Evolutionary conservation across 2,329 filamentous ascomycete species (phyloP).

Genomic region (Sclerotinia sclerotiorum): DNA sequence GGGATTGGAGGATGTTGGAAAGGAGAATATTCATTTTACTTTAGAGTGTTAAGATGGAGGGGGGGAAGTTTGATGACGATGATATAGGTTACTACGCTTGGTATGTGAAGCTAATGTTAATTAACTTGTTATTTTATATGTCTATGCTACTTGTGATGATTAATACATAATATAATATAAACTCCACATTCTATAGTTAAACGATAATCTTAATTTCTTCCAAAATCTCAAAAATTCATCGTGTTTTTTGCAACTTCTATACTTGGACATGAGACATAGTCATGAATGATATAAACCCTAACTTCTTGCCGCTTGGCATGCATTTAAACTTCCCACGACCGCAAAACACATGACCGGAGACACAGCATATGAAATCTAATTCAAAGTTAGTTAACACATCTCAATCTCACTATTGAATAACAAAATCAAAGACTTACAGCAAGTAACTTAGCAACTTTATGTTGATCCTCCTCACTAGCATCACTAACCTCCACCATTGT

Average conservation of each 20-base stretch:
- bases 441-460: slow-evolving; percentile 47
- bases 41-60: too few relatives aligned
- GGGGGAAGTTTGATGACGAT: too few relatives aligned
- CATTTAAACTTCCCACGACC: slow-evolving; percentile 42
- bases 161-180: neutral
- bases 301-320: slow-evolving; percentile 36
- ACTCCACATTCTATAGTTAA: neutral
- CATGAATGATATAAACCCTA: neutral
- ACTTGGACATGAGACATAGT: neutral
- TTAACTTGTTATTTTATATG: neutral
- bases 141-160: neutral
- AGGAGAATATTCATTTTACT: too few relatives aligned
- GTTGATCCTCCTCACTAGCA: slow-evolving; percentile 44
- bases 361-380: slow-evolving; percentile 43
- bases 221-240: neutral
- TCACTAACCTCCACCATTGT: slow-evolving; percentile 48
- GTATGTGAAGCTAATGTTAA: neutral
- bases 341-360: slow-evolving; percentile 43
- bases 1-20: neutral
- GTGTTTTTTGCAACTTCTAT: neutral
- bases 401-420: too few relatives aligned
- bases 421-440: slow-evolving; percentile 38
- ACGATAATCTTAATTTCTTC: neutral
- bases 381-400: neutral
- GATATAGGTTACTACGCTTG: neutral